Conservation (phyloP, 306 rosid genomes). For the Mucuna pruriens region DNA sequence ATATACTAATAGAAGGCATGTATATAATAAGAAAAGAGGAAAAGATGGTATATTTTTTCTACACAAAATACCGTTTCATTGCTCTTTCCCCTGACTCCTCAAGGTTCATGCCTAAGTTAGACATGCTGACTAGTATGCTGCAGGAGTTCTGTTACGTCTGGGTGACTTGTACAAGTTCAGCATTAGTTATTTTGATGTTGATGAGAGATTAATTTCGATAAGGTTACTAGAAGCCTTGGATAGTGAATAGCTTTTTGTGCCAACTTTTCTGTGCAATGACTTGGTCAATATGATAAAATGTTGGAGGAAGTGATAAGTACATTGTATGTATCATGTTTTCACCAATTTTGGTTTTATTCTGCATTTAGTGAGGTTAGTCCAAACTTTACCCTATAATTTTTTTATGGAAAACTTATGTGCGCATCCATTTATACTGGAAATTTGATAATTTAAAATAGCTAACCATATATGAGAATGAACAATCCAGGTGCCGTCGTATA, state of each 20-base stretch:
- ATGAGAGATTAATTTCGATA: neutral
- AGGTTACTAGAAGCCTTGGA: neutral
- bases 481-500: conserved; percentile 77
- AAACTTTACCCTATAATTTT: neutral
- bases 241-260: neutral
- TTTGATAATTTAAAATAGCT: conserved; percentile 29
- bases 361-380: neutral
- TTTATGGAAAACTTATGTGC: neutral
- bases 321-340: neutral
- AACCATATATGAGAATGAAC: conserved; percentile 28
- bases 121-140: neutral
- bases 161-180: neutral
- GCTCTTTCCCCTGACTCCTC: conserved; percentile 18
- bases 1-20: neutral
- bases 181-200: neutral
- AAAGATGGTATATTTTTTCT: neutral
- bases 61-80: neutral
- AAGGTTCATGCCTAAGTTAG: neutral
- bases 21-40: neutral
- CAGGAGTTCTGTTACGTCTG: neutral
- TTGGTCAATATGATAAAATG: neutral
- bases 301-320: neutral
- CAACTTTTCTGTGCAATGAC: neutral
- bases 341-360: neutral
- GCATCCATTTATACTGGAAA: conserved; percentile 8